Evolutionary conservation across 345 rosid species (phyloP), one percentile per base, ranked within the genome.

Genomic region (Schrenkiella parvula): DNA sequence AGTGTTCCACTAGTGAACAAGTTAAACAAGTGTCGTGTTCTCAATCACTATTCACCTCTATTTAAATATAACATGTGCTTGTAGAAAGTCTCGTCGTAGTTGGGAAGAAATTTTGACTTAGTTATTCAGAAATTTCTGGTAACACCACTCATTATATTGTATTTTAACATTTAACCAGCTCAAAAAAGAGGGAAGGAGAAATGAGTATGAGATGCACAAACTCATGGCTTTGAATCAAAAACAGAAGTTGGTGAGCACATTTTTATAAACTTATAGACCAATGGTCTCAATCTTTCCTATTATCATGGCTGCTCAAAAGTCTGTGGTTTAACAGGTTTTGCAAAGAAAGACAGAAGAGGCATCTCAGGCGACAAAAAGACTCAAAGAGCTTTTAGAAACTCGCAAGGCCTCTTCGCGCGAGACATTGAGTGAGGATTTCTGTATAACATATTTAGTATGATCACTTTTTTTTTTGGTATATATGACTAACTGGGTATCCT

Each of bases 311-410:
- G 64, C 54, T 39, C 38, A 64, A 19, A 25, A 43, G 38, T 59
- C 32, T 63, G 17, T 71, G 68, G 6, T 28, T 60, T 9, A 22
- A 67, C 72, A 95, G 98, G 98, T 95, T 77, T 78, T 95, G 82
- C 99, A 95, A 80, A 85, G 98, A 75, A 95, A 95, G 84, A 87
- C 90, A 69, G 97, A 95, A 82, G 99, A 95, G 82, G 99, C 99
- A 70, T 76, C 97, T 48, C 80, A 89, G 90, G 99, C 92, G 46
- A 95, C 93, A 43, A 95, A 90, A 78, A 87, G 98, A 85, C 85
- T 95, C 31, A 95, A 95, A 79, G 99, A 95, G 64, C 84, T 92
- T 70, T 75, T 95, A 62, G 98, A 95, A 81, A 84, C 92, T 67
- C 78, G 90, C 78, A 95, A 92, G 84, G 80, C 89, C 34, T 80